A percentile compares a stretch with the other conserved stretches of the same genome.
Evolutionary conservation across 768 basidiomycete genomes (phyloP).

Genomic region (Erythrobasidium yunnanense): DNA sequence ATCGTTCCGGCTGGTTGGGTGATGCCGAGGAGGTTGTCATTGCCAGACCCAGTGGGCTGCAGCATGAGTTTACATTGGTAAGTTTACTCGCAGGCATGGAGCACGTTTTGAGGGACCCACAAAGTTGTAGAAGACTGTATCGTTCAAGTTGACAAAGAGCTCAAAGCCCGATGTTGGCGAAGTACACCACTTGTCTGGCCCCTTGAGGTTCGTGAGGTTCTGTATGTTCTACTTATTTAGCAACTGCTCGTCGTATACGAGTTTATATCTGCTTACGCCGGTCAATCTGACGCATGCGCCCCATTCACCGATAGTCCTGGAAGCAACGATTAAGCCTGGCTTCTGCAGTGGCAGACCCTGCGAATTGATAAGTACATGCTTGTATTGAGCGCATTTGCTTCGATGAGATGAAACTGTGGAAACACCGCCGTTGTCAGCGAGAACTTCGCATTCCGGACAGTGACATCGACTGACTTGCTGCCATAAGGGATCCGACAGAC

Average conservation of each 20-base stretch:
- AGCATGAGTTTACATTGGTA: not conserved
- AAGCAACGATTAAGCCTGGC: not conserved
- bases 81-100: not conserved
- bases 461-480: not conserved
- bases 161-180: not conserved
- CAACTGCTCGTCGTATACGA: too few species aligned
- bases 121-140: slow-evolving; percentile 3
- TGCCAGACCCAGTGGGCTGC: not conserved
- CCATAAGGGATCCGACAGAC: not conserved
- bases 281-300: not conserved
- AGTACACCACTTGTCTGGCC: not conserved
- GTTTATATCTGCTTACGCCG: too few species aligned
- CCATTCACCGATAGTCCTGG: slow-evolving; percentile 7
- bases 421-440: not conserved
- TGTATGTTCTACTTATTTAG: too few species aligned
- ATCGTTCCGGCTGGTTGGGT: slow-evolving; percentile 2
- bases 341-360: not conserved
- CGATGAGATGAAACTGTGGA: not conserved
- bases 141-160: slow-evolving; percentile 14
- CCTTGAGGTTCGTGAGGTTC: slow-evolving; percentile 3
- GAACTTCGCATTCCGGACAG: not conserved
- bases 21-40: slow-evolving; percentile 5
- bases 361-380: not conserved
- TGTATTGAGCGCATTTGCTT: not conserved
- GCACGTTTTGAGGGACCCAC: not conserved